Conservation (phyloP, 805 yeast species). For the Lipomyces japonicus region DNA sequence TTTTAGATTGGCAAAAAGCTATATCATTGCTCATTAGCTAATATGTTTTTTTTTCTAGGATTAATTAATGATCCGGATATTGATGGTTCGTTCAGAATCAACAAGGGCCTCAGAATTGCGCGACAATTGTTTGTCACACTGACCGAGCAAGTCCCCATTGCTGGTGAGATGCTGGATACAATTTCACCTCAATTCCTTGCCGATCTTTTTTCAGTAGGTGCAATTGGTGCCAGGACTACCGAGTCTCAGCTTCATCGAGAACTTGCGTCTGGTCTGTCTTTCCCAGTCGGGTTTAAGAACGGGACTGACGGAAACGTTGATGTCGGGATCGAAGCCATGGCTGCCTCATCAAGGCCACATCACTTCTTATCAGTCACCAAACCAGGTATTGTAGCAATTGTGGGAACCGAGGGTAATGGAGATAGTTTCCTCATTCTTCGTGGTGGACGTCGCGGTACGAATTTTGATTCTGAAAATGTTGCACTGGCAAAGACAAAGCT, state of each 20-base stretch:
- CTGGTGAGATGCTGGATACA: slow-evolving; percentile 96
- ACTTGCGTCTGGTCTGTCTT: slow-evolving; percentile 90
- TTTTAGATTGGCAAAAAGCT: too few species aligned
- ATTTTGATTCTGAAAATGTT: slow-evolving; percentile 75
- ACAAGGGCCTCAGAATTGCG: slow-evolving; percentile 87
- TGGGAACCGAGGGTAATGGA: slow-evolving; percentile 89
- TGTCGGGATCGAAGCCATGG: slow-evolving; percentile 90
- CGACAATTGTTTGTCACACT: slow-evolving; percentile 81
- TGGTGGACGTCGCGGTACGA: slow-evolving; percentile 94
- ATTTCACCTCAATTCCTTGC: slow-evolving; percentile 84
- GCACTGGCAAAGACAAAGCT: slow-evolving; percentile 57
- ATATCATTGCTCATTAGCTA: too few species aligned
- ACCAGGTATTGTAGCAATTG: slow-evolving; percentile 94
- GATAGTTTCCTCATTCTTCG: slow-evolving; percentile 88
- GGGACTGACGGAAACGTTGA: slow-evolving; percentile 96
- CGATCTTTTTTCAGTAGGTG: slow-evolving; percentile 92
- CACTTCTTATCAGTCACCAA: slow-evolving; percentile 93
- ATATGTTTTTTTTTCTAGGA: too few species aligned
- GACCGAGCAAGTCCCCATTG: slow-evolving; percentile 84
- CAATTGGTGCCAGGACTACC: slow-evolving; percentile 98
- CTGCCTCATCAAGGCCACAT: slow-evolving; percentile 89
- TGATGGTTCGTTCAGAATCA: slow-evolving; percentile 86
- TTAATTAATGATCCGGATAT: slow-evolving; percentile 95
- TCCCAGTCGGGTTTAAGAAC: slow-evolving; percentile 98
- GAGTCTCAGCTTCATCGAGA: slow-evolving; percentile 98